Percentiles rank a stretch among this genome's conserved stretches.
Conservation (phyloP, 2,329 filamentous ascomycete species). For the Blastomyces parvus region DNA sequence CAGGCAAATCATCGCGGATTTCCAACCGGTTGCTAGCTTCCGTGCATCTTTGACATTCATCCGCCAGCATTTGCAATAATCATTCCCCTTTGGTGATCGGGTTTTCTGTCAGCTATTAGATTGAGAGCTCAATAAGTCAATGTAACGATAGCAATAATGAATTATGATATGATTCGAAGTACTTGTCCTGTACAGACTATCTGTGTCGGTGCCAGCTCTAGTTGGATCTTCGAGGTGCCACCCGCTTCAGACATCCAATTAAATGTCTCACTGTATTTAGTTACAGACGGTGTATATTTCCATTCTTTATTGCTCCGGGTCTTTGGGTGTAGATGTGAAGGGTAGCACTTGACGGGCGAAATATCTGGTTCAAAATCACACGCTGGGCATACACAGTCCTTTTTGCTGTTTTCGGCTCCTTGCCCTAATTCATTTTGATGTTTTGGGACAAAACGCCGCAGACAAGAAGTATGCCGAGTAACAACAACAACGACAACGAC, state of each 20-base stretch:
- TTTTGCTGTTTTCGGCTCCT: not conserved
- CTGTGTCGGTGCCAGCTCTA: too few species aligned
- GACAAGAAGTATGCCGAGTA: not conserved
- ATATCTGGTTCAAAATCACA: too few species aligned
- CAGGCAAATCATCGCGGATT: not conserved
- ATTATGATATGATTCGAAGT: too few species aligned
- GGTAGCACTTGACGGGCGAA: not conserved
- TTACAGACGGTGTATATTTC: not conserved
- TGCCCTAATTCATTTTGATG: constrained; percentile 4
- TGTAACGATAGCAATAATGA: too few species aligned
- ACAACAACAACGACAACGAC: not conserved
- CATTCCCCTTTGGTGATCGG: too few species aligned
- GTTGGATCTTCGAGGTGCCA: too few species aligned
- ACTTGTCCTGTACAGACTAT: too few species aligned
- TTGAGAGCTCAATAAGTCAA: too few species aligned
- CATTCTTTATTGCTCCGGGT: not conserved
- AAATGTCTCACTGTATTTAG: not conserved
- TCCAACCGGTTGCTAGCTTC: not conserved
- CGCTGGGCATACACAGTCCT: too few species aligned
- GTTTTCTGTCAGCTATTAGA: too few species aligned
- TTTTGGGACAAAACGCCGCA: not conserved
- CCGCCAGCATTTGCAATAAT: not conserved
- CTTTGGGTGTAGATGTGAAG: not conserved
- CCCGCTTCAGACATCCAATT: not conserved
- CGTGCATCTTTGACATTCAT: not conserved